Base-by-base conservation (phyloP, 2,329 filamentous ascomycete genomes). In the Paraconiothyrium sp. region DNA sequence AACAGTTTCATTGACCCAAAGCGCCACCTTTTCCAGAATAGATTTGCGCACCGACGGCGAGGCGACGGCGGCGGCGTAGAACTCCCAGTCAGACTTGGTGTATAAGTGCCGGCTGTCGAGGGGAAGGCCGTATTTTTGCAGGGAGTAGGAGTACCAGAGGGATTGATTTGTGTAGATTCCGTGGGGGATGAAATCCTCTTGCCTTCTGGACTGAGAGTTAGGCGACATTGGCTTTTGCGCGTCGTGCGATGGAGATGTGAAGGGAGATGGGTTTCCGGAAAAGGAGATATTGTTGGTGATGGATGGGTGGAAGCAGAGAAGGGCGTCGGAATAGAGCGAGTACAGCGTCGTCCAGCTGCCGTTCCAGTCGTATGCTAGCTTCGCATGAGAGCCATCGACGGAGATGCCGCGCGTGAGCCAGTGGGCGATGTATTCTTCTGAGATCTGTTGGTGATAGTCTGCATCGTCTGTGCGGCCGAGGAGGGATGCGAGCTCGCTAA, bases 31-130 rank as follows among this genome's bases (percentile, higher is more conserved):
- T 62, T 92, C 85, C 39, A 95, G 80, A 54, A 96, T 93, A 74
- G 91, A 87, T 2, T 85, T 84, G 57, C 92, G 85, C 1, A 91
- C 90, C 60, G 84, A 80, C 74, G 86, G 86, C 68, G 88, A 89
- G 4, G 92, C 87, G 5, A 96, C 90, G 1, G 92, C 91, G 50
- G 93, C 92, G 0, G 92, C 91, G 77, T 95, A 94, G 76, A 96
- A 93, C 70, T 95, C 90, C 93, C 93, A 97, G 79, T 97, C 93
- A 34, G 90, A 93, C 80, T 97, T 97, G 37, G 92, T 90, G 78
- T 95, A 95, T 3, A 94, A 78, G 77, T 95, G 92, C 47, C 93
- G 87, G 67, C 87, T 91, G 78, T 97, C 93, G 8, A 97, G 85
- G 0, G 93, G 92, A 3, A 97, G 81, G 1, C 93, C 93, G 76